A percentile compares a stretch with the other conserved stretches of the same genome.
These are phyloP conservation scores for Nicotiana knightiana DNA, from an alignment of 257 asterid species.

Conservation along the genomic window DNA sequence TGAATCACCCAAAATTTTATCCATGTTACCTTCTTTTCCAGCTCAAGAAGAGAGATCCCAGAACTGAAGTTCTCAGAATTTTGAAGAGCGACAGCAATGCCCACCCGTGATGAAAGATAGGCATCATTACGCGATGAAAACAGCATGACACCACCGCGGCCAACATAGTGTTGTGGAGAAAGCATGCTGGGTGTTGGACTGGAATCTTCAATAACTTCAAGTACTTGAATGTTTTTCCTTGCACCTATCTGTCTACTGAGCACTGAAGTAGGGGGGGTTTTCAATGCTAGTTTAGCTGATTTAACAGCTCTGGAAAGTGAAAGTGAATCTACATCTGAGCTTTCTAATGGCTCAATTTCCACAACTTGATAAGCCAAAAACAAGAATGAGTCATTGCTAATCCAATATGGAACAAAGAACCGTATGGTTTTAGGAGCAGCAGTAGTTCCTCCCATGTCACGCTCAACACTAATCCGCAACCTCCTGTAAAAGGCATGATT, in stretches of 20 bases:
- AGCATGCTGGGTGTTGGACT: conserved; percentile 95
- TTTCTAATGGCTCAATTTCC: conserved; percentile 82
- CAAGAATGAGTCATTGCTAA: conserved; percentile 71
- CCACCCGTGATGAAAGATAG: conserved; percentile 90
- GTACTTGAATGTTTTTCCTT: conserved; percentile 66
- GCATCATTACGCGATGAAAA: conserved; percentile 90
- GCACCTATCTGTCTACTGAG: conserved; percentile 45
- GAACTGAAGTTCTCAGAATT: conserved; percentile 74
- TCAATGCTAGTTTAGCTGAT: conserved; percentile 66
- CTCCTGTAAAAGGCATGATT: conserved; percentile 45
- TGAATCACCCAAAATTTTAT: conserved; percentile 6
- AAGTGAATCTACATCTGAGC: conserved; percentile 56
- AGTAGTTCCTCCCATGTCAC: conserved; percentile 85
- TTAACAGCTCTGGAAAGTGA: conserved; percentile 49
- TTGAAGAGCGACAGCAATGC: conserved; percentile 81
- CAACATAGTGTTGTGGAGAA: conserved; percentile 95
- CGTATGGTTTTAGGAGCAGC: conserved; percentile 94
- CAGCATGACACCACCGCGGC: conserved; percentile 86
- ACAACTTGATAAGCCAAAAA: conserved; percentile 81
- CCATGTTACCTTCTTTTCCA: conserved; percentile 87
- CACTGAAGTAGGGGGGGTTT: conserved; percentile 49
- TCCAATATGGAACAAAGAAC: conserved; percentile 98
- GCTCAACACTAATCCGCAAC: conserved; percentile 91
- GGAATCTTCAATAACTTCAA: conserved; percentile 87
- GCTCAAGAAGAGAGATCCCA: conserved; percentile 93